Percentiles rank a stretch among this genome's conserved stretches.
phyloP scores from a whole-genome alignment of 805 yeast genomes.

The Wickerhamiella domercqiae region DNA sequence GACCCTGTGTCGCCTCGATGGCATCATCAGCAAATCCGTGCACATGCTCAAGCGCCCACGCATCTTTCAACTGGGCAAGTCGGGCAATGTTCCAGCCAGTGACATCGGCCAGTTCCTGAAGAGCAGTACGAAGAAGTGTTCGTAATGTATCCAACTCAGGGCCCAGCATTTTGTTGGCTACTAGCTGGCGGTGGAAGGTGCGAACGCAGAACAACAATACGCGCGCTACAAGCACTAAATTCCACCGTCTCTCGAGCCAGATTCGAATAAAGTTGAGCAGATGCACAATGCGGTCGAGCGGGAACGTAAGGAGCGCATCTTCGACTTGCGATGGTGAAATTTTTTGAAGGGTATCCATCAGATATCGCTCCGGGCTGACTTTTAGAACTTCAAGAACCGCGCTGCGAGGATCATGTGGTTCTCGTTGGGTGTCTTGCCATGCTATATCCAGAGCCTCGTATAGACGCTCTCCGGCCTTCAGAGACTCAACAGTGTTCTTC shows the following conservation, averaged over 20 bases:
- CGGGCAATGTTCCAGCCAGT: constrained; percentile 82
- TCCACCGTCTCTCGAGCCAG: constrained; percentile 43
- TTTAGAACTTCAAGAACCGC: constrained; percentile 61
- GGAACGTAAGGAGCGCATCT: constrained; percentile 81
- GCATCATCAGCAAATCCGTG: constrained; percentile 61
- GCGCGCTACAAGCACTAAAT: constrained; percentile 53
- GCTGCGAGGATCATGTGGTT: constrained; percentile 28
- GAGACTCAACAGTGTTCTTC: constrained; percentile 75
- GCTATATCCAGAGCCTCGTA: constrained; percentile 88
- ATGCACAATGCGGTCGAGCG: constrained; percentile 66
- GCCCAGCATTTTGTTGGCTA: constrained; percentile 35
- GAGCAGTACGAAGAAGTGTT: constrained; percentile 39
- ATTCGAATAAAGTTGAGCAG: constrained; percentile 57
- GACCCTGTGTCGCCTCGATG: constrained; percentile 32
- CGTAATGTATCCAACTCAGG: constrained; percentile 44
- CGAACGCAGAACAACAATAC: constrained; percentile 61
- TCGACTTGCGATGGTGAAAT: constrained; percentile 78
- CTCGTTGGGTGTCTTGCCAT: constrained; percentile 41
- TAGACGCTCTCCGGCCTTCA: constrained; percentile 85
- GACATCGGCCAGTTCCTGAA: constrained; percentile 37
- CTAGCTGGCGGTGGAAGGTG: constrained; percentile 64
- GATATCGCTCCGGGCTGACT: constrained; percentile 60
- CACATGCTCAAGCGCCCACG: constrained; percentile 67
- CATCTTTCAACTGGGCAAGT: constrained; percentile 50
- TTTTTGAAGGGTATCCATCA: constrained; percentile 51